These are phyloP conservation scores for Trametes cingulata DNA, from an alignment of 768 basidiomycete species.

Conservation along the genomic window DNA sequence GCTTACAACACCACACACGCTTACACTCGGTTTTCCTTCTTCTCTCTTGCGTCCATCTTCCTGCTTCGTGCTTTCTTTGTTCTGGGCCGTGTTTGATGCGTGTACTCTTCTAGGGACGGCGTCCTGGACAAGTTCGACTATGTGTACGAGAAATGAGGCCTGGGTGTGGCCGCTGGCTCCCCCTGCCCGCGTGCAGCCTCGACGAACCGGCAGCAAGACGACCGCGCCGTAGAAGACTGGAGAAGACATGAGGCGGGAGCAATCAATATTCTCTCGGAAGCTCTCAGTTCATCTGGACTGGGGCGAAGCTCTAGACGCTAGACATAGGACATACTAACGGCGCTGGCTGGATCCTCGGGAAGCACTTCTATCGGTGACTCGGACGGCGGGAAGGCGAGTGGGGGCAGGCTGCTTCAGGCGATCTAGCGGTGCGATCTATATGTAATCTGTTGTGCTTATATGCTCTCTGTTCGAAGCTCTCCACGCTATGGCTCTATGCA, in stretches of 20 bases:
- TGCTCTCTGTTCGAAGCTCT: neutral
- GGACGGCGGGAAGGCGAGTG: too few species aligned
- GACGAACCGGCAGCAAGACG: neutral
- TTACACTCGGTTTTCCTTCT: neutral
- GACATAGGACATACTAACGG: too few species aligned
- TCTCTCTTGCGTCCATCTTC: neutral
- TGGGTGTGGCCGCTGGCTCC: neutral
- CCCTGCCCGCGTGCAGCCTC: neutral
- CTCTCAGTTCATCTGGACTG: too few species aligned
- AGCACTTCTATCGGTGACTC: too few species aligned
- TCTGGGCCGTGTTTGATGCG: neutral
- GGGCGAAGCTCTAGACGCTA: too few species aligned
- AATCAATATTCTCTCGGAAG: too few species aligned
- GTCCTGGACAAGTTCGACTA: slow-evolving; percentile 18
- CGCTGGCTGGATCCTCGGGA: too few species aligned
- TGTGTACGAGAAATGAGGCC: slow-evolving; percentile 7
- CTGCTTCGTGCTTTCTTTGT: neutral
- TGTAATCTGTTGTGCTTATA: neutral
- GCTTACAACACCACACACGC: neutral
- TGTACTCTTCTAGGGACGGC: slow-evolving; percentile 14
- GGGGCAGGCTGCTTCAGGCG: too few species aligned
- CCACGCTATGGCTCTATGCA: too few species aligned
- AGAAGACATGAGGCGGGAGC: too few species aligned
- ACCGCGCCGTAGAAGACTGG: neutral
- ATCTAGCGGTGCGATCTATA: neutral